phyloP scores from a whole-genome alignment of 768 basidiomycete genomes.

The Imleria badia region DNA sequence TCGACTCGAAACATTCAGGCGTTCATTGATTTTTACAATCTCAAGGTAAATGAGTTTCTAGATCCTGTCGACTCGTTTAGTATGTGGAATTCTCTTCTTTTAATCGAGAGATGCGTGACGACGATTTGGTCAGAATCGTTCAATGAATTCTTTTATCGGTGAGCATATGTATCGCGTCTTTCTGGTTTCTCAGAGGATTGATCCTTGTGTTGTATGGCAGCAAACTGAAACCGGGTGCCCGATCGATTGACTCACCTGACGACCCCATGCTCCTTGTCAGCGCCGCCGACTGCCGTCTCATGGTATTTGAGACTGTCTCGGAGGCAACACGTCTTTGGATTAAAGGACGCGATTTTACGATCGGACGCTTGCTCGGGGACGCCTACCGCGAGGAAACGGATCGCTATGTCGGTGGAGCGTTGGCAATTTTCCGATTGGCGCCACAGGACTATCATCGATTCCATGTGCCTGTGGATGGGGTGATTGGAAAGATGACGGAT shows the following conservation, averaged over 20 bases:
- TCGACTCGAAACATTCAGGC: slow-evolving; percentile 80
- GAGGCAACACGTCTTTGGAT: slow-evolving; percentile 95
- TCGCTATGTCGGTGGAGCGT: slow-evolving; percentile 73
- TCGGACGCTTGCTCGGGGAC: slow-evolving; percentile 78
- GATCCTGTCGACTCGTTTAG: slow-evolving; percentile 85
- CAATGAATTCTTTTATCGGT: slow-evolving; percentile 90
- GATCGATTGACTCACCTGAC: slow-evolving; percentile 69
- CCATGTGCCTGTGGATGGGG: slow-evolving; percentile 84
- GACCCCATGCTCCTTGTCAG: slow-evolving; percentile 81
- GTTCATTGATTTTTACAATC: slow-evolving; percentile 88
- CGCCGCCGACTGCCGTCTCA: slow-evolving; percentile 94
- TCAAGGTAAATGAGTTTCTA: slow-evolving; percentile 78
- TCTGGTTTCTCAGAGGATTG: not conserved
- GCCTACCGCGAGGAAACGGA: slow-evolving; percentile 67
- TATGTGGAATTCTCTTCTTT: slow-evolving; percentile 36
- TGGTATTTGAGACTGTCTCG: slow-evolving; percentile 84
- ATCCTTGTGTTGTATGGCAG: slow-evolving; percentile 37
- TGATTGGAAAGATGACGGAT: slow-evolving; percentile 76
- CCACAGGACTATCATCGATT: slow-evolving; percentile 97
- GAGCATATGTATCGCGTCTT: not conserved
- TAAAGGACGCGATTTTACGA: slow-evolving; percentile 92
- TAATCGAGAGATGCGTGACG: not conserved
- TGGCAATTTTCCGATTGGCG: slow-evolving; percentile 89
- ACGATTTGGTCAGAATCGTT: slow-evolving; percentile 63
- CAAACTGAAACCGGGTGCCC: slow-evolving; percentile 81